Conservation (phyloP, 805 yeast genomes). For the Saccharomycopsis oosterbeekiorum region DNA sequence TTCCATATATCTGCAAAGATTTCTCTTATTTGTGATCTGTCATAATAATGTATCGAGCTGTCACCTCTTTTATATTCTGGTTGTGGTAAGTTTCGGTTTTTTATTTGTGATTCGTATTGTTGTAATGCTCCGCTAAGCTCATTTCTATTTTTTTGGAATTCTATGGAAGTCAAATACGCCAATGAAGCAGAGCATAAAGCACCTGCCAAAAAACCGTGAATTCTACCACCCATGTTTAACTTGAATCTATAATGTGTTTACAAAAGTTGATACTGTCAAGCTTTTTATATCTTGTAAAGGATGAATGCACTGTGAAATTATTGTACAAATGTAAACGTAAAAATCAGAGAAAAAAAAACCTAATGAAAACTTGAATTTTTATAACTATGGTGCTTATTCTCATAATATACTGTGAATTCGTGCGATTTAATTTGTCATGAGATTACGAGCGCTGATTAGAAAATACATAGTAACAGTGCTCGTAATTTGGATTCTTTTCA, state of each 20-base stretch:
- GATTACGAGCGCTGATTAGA: constrained; percentile 1
- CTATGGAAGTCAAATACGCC: constrained; percentile 15
- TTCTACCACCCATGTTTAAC: constrained; percentile 17
- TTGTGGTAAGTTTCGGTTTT: constrained; percentile 6
- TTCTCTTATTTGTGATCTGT: constrained; percentile 16
- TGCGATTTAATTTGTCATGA: background rate
- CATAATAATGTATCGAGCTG: constrained; percentile 10
- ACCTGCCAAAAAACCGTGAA: constrained; percentile 18
- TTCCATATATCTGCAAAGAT: constrained; percentile 18
- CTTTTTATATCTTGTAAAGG: background rate
- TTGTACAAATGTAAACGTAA: background rate
- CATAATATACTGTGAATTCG: background rate
- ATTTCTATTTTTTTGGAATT: constrained; percentile 9
- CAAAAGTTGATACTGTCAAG: too few species aligned
- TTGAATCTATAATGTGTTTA: background rate
- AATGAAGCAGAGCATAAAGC: constrained; percentile 15
- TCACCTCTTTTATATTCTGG: constrained; percentile 3
- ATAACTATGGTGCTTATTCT: background rate
- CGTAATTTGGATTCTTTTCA: background rate
- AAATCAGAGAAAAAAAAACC: too few species aligned
- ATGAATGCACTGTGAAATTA: too few species aligned
- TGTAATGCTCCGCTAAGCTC: constrained; percentile 2
- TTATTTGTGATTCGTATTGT: constrained; percentile 8
- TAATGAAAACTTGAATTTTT: background rate
- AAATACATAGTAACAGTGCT: too few species aligned